Evolutionary conservation across 495 filamentous ascomycete species (phyloP).

Genomic region (Poronia punctata): DNA sequence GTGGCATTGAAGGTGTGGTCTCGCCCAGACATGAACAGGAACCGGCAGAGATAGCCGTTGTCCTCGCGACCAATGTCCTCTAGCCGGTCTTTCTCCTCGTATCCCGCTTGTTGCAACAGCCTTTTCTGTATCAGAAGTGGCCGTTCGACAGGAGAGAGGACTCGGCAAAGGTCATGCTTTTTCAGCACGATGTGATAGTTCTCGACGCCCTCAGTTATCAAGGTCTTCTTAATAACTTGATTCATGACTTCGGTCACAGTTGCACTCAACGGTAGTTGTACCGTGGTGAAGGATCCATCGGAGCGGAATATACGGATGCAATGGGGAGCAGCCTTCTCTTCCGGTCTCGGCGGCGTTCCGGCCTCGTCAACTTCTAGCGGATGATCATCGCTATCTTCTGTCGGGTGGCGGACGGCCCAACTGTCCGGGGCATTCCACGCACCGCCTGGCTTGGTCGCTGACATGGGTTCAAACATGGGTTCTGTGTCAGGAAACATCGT

Average conservation of each 20-base stretch:
- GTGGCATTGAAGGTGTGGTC: conserved; percentile 64
- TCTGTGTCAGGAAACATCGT: conserved; percentile 44
- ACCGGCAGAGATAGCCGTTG: conserved; percentile 92
- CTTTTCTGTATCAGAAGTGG: conserved; percentile 91
- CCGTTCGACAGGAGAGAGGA: conserved; percentile 68
- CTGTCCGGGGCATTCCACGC: conserved; percentile 88
- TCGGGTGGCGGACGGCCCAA: conserved; percentile 73
- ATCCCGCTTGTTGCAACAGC: conserved; percentile 86
- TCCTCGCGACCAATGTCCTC: conserved; percentile 97
- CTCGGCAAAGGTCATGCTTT: conserved; percentile 82
- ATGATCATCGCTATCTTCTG: conserved; percentile 47
- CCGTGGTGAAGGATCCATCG: conserved; percentile 88
- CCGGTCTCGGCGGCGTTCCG: conserved; percentile 51
- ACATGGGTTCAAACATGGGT: conserved; percentile 18
- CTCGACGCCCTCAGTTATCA: conserved; percentile 77
- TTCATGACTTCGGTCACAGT: conserved; percentile 77
- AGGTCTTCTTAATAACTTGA: conserved; percentile 83
- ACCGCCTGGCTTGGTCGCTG: conserved; percentile 28
- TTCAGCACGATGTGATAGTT: conserved; percentile 94
- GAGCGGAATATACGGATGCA: conserved; percentile 94
- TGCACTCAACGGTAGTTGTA: conserved; percentile 72
- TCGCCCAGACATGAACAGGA: conserved; percentile 84
- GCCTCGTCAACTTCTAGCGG: conserved; percentile 53
- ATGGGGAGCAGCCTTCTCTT: conserved; percentile 63
- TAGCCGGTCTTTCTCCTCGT: conserved; percentile 76